Base-by-base conservation (phyloP, 2,329 filamentous ascomycete species). In the Pyrenophora teres region DNA sequence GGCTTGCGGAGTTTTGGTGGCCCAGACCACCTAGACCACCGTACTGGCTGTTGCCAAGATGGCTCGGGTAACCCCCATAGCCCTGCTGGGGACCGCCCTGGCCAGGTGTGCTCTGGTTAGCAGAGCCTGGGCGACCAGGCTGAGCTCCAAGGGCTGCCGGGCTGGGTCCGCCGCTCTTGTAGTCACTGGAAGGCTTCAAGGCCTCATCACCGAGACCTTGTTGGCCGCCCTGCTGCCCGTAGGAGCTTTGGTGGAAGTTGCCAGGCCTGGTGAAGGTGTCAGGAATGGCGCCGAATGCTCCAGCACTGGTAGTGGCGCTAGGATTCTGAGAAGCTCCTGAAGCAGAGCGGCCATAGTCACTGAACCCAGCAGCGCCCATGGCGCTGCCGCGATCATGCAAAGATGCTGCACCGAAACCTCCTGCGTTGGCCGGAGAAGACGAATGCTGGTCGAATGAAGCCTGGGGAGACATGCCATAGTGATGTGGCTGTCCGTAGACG, bases 401-500 rank as follows among this genome's bases (percentile, higher is more conserved):
- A 13, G 76, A 75, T 40, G 76, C 72, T 36, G 74, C 74, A 27
- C 76, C 77, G 56, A 83, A 83, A 15, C 78, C 78, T 40, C 78
- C 80, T 18, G 79, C 79, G 55, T 84, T 86, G 30, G 83, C 85
- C 9, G 86, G 85, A 18, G 85, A 86, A 13, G 85, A 83, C 2
- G 83, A 81, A 67, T 88, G 83, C 59, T 80, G 77, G 38, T 88
- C 86, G 62, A 84, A 86, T 7, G 83, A 82, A 33, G 77, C 76
- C 53, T 81, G 79, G 16, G 78, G 76, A 54, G 77, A 78, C 75
- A 81, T 81, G 52, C 76, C 77, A 68, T 87, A 88, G 60, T 85
- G 83, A 60, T 82, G 79, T 35, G 83, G 83, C 62, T 85, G 84
- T 27, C 79, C 83, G 64, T 87, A 87, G 81, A 86, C 85, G 60